These are phyloP conservation scores for Garcia nutans DNA, from an alignment of 345 rosid species.

Conservation along the genomic window DNA sequence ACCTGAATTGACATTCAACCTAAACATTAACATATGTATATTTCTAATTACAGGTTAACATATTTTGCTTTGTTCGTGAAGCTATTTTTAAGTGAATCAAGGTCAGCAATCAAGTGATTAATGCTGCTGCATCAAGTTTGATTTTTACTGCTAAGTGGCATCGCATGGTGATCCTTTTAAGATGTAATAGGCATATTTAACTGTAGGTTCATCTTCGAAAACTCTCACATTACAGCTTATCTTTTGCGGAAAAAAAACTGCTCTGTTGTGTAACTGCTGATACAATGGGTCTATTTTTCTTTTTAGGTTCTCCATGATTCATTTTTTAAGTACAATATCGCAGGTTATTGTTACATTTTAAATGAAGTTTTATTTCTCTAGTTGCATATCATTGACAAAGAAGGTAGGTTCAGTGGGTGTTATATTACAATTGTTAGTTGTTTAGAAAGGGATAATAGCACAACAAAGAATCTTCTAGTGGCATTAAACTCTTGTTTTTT, in stretches of 20 bases:
- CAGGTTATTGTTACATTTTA: conserved; percentile 47
- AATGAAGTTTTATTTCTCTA: neutral
- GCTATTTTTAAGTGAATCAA: neutral
- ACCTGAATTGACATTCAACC: neutral
- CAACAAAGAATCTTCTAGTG: conserved; percentile 1
- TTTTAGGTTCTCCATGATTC: too few relatives aligned
- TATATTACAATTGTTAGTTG: conserved; percentile 9
- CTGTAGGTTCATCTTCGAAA: neutral
- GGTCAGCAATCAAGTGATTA: neutral
- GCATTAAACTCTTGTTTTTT: neutral
- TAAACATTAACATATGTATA: neutral
- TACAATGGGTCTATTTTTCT: neutral
- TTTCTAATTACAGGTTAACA: neutral
- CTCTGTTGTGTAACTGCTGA: neutral
- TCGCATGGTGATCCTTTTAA: neutral
- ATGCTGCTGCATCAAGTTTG: neutral
- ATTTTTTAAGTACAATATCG: conserved; percentile 47
- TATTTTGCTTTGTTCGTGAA: neutral
- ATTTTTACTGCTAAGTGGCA: neutral
- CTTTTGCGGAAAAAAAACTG: neutral
- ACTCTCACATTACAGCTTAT: neutral
- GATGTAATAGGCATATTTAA: neutral
- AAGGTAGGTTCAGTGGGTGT: conserved; percentile 1
- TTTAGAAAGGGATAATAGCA: conserved; percentile 10
- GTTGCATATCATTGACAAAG: neutral